phyloP scores from a whole-genome alignment of 768 basidiomycete species.

The Lyophyllum atratum region DNA sequence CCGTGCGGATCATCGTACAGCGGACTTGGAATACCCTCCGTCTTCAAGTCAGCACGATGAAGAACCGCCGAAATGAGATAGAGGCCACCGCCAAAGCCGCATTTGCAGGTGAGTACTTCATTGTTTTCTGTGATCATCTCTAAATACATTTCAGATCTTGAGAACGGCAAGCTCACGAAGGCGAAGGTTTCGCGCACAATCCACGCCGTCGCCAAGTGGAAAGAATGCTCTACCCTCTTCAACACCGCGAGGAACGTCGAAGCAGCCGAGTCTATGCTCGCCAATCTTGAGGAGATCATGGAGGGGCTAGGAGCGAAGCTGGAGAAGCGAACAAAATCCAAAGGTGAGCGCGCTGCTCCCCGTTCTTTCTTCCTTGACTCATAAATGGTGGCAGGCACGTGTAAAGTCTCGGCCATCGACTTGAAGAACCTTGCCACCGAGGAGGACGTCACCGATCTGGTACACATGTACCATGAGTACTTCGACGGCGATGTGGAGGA shows the following conservation, averaged over 20 bases:
- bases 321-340: not conserved
- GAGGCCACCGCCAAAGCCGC: not conserved
- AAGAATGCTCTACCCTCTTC: not conserved
- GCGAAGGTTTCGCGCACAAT: slow-evolving; percentile 2
- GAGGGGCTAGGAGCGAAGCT: not conserved
- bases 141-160: not conserved
- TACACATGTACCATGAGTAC: slow-evolving; percentile 5
- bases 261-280: not conserved
- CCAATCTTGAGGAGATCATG: slow-evolving; percentile 1
- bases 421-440: slow-evolving; percentile 12
- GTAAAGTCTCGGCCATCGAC: slow-evolving; percentile 1
- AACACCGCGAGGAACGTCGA: not conserved
- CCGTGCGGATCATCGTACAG: not conserved
- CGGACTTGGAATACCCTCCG: slow-evolving; percentile 3
- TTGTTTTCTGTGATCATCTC: not conserved
- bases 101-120: slow-evolving; percentile 9
- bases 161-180: not conserved
- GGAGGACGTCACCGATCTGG: slow-evolving; percentile 4
- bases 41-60: not conserved
- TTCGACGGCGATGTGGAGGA: not conserved
- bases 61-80: not conserved
- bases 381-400: not conserved
- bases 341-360: not conserved
- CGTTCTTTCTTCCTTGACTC: not conserved
- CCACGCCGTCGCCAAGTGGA: slow-evolving; percentile 5